phyloP scores from a whole-genome alignment of 1,139 yeast genomes.

The Groenewaldozyma auringiensis region DNA sequence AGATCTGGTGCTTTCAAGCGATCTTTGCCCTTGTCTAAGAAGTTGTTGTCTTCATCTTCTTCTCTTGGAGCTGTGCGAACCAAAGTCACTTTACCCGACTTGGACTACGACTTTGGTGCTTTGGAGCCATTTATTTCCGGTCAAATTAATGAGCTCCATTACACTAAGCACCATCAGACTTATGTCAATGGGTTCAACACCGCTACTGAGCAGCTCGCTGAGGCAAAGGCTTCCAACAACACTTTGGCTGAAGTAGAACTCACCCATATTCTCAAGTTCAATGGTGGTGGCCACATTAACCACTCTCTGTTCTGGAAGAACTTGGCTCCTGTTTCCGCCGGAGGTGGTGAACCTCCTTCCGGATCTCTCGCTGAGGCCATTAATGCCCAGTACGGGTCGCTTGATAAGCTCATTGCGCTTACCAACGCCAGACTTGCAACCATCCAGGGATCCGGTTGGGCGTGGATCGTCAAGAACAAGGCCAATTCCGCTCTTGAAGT shows the following conservation, averaged over 20 bases:
- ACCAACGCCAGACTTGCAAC: slow-evolving; percentile 83
- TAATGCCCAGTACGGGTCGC: slow-evolving; percentile 59
- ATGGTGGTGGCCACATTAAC: slow-evolving; percentile 91
- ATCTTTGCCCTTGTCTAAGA: slow-evolving; percentile 8
- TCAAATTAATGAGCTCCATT: slow-evolving; percentile 79
- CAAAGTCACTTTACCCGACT: slow-evolving; percentile 51
- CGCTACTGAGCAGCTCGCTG: slow-evolving; percentile 70
- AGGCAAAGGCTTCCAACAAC: slow-evolving; percentile 60
- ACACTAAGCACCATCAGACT: slow-evolving; percentile 91
- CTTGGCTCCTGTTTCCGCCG: slow-evolving; percentile 70
- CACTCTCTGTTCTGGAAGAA: slow-evolving; percentile 87
- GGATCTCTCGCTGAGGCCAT: slow-evolving; percentile 59
- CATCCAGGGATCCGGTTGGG: slow-evolving; percentile 98
- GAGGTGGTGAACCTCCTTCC: slow-evolving; percentile 80
- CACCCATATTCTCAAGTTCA: slow-evolving; percentile 80
- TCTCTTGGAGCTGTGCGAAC: slow-evolving; percentile 7
- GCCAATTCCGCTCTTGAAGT: slow-evolving; percentile 77
- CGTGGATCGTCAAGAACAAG: slow-evolving; percentile 83
- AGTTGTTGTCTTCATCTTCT: slow-evolving; percentile 6
- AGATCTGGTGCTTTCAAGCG: neutral
- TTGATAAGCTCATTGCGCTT: slow-evolving; percentile 60
- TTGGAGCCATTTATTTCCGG: slow-evolving; percentile 88
- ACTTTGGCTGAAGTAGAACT: slow-evolving; percentile 59
- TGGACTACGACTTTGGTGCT: slow-evolving; percentile 82
- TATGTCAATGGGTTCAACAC: slow-evolving; percentile 85